Base-by-base conservation (phyloP, 78 protist species). In the Capsaspora owczarzaki region DNA sequence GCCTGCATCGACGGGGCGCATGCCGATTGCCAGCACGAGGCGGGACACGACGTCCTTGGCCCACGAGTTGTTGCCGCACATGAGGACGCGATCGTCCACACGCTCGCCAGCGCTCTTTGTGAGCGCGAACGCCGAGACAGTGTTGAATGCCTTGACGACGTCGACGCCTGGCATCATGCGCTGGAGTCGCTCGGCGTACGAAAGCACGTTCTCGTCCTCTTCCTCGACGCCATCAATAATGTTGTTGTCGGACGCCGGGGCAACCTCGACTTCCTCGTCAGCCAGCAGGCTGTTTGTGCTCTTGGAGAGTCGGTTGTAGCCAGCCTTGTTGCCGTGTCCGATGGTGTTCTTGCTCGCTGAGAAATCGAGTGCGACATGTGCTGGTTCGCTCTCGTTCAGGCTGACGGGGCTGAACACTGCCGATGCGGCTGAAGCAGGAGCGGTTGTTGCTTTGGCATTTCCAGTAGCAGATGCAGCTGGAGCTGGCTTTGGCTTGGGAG, bases 61-160 rank as follows among this genome's bases (percentile, higher is more conserved):
- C 66, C 25, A 16, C 29, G 33, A 29, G 33, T 16, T 25, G n/a
- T 56, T 29, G 4, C 66, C 66, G n/a, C 66, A 56, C 29, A 56
- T 25, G 8, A 56, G 66, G 33, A 56, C 66, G 14, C 66, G 66
- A 29, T 56, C 66, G 66, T 56, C 66, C 33, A 25, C 10, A 10
- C 10, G 10, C 66, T 56, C 66, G 20, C 66, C 66, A 3, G 66
- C 33, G 8, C 25, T 16, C 66, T 4, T 2, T 10, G 4, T 16
- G 2, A 56, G 12, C 66, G 25, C 66, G 66, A 25, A 25, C 35
- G 66, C 66, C 8, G 35, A 16, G 35, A 56, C 66, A 16, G 66
- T 56, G 66, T 56, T 56, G 66, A 56, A 56, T 6, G 66, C 66
- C 66, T 56, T 56, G 66, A 56, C 66, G 35, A 56, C 66, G 33